Base-by-base conservation (phyloP, 2,329 filamentous ascomycete genomes). In the Fusarium pseudonygamai region DNA sequence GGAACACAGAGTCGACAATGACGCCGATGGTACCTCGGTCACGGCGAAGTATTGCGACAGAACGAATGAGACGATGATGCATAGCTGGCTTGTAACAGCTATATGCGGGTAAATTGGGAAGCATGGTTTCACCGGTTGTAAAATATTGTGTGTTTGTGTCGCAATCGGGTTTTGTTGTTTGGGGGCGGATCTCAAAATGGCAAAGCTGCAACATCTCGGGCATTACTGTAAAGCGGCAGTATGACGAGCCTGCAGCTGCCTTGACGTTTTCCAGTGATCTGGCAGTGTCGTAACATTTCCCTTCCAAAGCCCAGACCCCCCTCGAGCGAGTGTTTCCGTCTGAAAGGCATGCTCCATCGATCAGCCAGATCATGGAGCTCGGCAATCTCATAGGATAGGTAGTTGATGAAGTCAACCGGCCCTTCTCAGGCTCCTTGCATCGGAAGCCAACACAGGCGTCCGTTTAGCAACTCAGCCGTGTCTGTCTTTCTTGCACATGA, bases 201-300 rank as follows among this genome's bases (percentile, higher is more conserved):
- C 8, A 81, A 79, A 0, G 78, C 80, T 0, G 83, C 84, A 14
- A 86, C 82, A 0, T 76, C 84, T 2, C 78, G 83, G 26, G 88
- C 87, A 0, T 79, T 89, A 2, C 89, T 88, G 77, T 86, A 85
- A 69, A 82, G 83, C 15, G 88, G 85, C 11, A 88, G 86, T 70
- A 88, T 83, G 24, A 88, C 87, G 40, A 90, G 89, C 74, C 85
- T 1, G 84, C 87, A 9, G 86, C 86, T 2, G 82, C 83, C 0
- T 71, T 89, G 10, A 83, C 85, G 2, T 75, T 87, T 5, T 80
- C 89, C 6, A 79, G 89, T 18, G 20, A 40, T n/a, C 20, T 3
- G 7, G 20, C 14, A 40, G 20, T 11, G 7, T 40, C 50, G 8
- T 18, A 40, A 18, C 20, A 8, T 13, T n/a, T 28, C 7, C 28